A percentile compares a stretch with the other conserved stretches of the same genome.
These are phyloP conservation scores for Groenewaldozyma tartarivorans DNA, from an alignment of 805 yeast genomes.

Conservation along the genomic window DNA sequence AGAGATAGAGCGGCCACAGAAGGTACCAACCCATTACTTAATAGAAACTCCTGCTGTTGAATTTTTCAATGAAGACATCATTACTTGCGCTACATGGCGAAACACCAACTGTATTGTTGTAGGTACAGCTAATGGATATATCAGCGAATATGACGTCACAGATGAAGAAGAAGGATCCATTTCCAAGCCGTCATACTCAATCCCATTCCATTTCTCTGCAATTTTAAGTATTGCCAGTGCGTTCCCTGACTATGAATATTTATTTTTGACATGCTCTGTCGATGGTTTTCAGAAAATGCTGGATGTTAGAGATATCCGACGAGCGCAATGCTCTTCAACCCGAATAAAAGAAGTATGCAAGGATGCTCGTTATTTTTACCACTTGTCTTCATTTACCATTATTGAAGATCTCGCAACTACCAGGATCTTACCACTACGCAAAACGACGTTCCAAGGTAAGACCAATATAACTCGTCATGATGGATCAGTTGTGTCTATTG, in stretches of 20 bases:
- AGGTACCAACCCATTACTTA: slow-evolving; percentile 1
- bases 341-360: slow-evolving; percentile 26
- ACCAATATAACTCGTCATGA: slow-evolving; percentile 31
- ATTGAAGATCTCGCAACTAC: slow-evolving; percentile 34
- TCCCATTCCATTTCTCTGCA: slow-evolving; percentile 32
- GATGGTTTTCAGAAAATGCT: slow-evolving; percentile 35
- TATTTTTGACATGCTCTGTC: slow-evolving; percentile 29
- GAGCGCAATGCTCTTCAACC: slow-evolving; percentile 9
- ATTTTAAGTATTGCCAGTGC: slow-evolving; percentile 30
- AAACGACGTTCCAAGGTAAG: slow-evolving; percentile 22
- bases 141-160: slow-evolving; percentile 45
- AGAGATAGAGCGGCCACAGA: slow-evolving; percentile 23
- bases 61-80: slow-evolving; percentile 18
- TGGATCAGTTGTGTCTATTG: slow-evolving; percentile 33
- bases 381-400: slow-evolving; percentile 28
- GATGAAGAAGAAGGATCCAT: slow-evolving; percentile 9
- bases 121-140: slow-evolving; percentile 50
- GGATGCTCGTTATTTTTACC: slow-evolving; percentile 20
- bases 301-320: slow-evolving; percentile 25
- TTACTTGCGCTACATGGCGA: slow-evolving; percentile 42
- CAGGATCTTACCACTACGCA: slow-evolving; percentile 31
- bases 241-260: slow-evolving; percentile 28
- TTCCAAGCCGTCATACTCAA: slow-evolving; percentile 29
- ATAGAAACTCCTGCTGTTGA: slow-evolving; percentile 10
- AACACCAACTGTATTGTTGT: slow-evolving; percentile 37